Conservation (phyloP, 441 rosid species). For the Pelargonium myrrhifolium region DNA sequence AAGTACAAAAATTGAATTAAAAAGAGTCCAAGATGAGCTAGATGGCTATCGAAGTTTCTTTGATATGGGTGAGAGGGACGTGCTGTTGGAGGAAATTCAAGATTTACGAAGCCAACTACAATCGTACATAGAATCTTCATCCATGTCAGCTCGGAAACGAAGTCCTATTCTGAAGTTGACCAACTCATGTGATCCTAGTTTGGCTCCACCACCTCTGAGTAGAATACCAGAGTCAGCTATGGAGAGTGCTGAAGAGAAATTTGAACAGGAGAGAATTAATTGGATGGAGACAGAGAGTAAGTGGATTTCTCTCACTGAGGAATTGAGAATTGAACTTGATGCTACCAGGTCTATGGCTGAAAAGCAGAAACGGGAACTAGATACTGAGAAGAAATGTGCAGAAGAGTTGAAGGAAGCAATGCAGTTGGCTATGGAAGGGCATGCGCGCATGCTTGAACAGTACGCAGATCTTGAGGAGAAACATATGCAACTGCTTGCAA, state of each 20-base stretch:
- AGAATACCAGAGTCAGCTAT: conserved; percentile 53
- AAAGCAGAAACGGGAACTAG: conserved; percentile 62
- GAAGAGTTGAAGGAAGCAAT: conserved; percentile 87
- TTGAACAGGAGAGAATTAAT: conserved; percentile 51
- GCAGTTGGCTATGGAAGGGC: conserved; percentile 93
- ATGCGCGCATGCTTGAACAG: conserved; percentile 93
- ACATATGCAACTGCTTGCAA: conserved; percentile 77
- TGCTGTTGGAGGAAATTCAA: conserved; percentile 82
- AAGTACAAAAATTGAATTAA: conserved; percentile 63
- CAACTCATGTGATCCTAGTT: conserved; percentile 46
- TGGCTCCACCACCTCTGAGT: conserved; percentile 30
- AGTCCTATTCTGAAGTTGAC: conserved; percentile 51
- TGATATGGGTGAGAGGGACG: conserved; percentile 85
- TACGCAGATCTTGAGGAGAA: conserved; percentile 93
- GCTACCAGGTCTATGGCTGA: conserved; percentile 41
- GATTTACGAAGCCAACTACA: conserved; percentile 82
- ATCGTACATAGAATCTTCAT: conserved; percentile 58
- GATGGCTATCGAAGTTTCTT: conserved; percentile 68
- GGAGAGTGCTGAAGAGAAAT: conserved; percentile 47
- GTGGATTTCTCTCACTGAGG: conserved; percentile 88
- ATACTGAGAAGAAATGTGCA: conserved; percentile 68
- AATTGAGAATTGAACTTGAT: conserved; percentile 71
- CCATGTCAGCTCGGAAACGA: conserved; percentile 38
- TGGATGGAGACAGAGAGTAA: conserved; percentile 90
- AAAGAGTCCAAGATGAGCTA: conserved; percentile 74